Base-by-base conservation (phyloP, 179 eudicot species). In the Spergularia azorica region DNA sequence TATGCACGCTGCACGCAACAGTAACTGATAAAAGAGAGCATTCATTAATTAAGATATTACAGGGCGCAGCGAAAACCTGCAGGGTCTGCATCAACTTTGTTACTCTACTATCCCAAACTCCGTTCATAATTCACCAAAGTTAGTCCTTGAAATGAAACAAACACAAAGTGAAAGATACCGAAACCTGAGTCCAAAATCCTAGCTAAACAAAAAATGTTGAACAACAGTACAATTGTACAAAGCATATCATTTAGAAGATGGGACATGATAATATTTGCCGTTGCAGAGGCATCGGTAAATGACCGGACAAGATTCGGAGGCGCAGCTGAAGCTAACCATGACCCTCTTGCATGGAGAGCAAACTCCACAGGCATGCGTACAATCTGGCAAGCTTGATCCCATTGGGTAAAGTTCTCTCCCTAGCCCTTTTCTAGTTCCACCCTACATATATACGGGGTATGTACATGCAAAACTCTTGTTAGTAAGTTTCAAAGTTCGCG, bases 381-480 rank as follows among this genome's bases (percentile, higher is more conserved):
- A 92, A 70, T 92, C 96, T 6, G 96, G 97, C 78, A 92, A 76
- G 79, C 89, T 91, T 60, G 97, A 92, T 14, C 97, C 97, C 58
- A 90, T 88, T 32, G 87, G 93, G 77, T 86, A 87, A 13, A 84
- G 50, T 16, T 81, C 89, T 88, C 80, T 81, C 46, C 84, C 86
- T 50, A 84, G 41, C 76, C 76, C 88, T 73, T 75, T 83, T 43
- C 71, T 65, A 10, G 1, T 67, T 15, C 32, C 17, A 13, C 13
- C 78, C 84, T 81, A 58, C 13, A 54, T 21, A 62, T 3, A 13
- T 17, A 71, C 14, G 21, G 21, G 21, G 21, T 21, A 26, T 26
- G 32, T 26, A 26, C 32, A 26, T 6, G 12, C 1, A 43, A 43
- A 43, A 43, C 5, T 43, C 48, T 43, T 43, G 48, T 43, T 26